A percentile compares a stretch with the other conserved stretches of the same genome.
phyloP scores from a whole-genome alignment of 257 asterid species.

The Nicotiana noctiflora region DNA sequence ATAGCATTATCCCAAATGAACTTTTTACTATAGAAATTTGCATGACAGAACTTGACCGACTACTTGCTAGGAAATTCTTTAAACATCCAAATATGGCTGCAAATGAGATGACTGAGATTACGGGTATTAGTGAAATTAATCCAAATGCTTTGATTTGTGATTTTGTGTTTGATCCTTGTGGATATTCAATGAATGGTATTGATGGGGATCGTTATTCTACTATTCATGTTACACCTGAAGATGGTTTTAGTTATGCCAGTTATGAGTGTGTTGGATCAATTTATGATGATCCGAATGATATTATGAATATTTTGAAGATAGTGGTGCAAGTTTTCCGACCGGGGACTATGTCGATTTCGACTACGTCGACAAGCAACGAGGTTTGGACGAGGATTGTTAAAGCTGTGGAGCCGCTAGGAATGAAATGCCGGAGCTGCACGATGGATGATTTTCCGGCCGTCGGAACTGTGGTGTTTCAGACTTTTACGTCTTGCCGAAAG shows the following conservation, averaged over 20 bases:
- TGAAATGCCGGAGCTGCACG: conserved; percentile 65
- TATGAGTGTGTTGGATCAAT: conserved; percentile 68
- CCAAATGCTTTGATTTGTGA: conserved; percentile 62
- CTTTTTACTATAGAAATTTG: conserved; percentile 71
- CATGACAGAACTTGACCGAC: conserved; percentile 81
- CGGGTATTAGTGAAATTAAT: conserved; percentile 53
- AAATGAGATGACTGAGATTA: conserved; percentile 64
- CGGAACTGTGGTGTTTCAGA: conserved; percentile 67
- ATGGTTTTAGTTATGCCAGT: conserved; percentile 92
- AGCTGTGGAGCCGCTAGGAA: conserved; percentile 64
- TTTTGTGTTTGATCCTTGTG: conserved; percentile 89
- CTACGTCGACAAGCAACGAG: conserved; percentile 43
- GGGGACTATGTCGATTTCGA: conserved; percentile 56
- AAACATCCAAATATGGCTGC: conserved; percentile 60
- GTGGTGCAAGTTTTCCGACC: conserved; percentile 75
- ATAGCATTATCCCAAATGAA: conserved; percentile 7
- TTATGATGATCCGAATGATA: conserved; percentile 32
- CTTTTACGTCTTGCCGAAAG: conserved; percentile 49
- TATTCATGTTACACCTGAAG: conserved; percentile 95
- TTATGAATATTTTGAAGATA: conserved; percentile 38
- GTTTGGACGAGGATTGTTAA: conserved; percentile 48
- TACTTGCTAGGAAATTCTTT: conserved; percentile 54
- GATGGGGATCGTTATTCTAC: conserved; percentile 78
- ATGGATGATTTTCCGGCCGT: conserved; percentile 59
- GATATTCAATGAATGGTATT: conserved; percentile 89